Base-by-base conservation (phyloP, 768 basidiomycete genomes). In the Pulveroboletus ravenelii region DNA sequence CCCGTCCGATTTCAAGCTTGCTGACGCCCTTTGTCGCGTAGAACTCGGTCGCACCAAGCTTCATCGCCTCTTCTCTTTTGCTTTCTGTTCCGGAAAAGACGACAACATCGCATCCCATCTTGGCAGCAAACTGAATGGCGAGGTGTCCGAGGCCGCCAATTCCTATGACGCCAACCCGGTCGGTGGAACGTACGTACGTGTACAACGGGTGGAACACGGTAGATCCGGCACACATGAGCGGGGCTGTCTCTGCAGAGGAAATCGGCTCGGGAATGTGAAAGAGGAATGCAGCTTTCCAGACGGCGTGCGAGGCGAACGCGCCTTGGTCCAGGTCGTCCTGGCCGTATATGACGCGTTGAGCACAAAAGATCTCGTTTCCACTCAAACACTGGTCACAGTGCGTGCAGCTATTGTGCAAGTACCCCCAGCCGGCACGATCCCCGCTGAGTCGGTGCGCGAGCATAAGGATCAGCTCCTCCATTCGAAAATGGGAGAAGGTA, bases 71-170 rank as follows among this genome's bases (percentile, higher is more conserved):
- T 8, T 64, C 60, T 40, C 37, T 64, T 51, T 73, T 73, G 23
- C 40, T 45, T 7, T 72, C 67, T 0, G 69, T 65, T 23, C 62
- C 42, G 6, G 69, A 71, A 29, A 72, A 66, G 6, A 67, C 72
- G 42, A 68, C 62, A 5, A 73, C 72, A 7, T 66, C 65, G 17
- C 68, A 69, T 13, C 71, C 71, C 66, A 72, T 72, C 56, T 70
- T 73, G 31, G 65, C 52, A 4, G 71, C 69, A 50, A 73, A 72
- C 38, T 72, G 68, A 31, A 72, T 64, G 6, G 67, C 69, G 30
- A 73, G 67, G 38, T 72, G 72, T 8, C 71, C 70, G 14, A 72
- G 63, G 6, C 72, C 71, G 2, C 72, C 71, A 20, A 73, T 9
- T 0, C 69, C 71, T 4, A 71, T 54, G 2, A 72, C 47, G 0